Evolutionary conservation across 1,139 yeast species (phyloP).

Genomic region (Eremothecium sinecaudum): DNA sequence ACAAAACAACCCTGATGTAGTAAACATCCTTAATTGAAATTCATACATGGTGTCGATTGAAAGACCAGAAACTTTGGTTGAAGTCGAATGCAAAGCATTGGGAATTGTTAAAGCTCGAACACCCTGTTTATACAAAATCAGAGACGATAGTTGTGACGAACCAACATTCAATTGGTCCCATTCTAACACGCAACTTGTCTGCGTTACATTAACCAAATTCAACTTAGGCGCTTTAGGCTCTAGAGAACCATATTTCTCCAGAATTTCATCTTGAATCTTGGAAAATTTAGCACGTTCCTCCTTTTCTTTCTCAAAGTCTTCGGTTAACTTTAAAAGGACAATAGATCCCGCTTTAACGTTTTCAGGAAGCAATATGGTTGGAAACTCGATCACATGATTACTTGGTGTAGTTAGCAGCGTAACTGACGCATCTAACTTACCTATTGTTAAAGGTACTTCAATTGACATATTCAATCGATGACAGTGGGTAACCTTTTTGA

Average conservation of each 20-base stretch:
- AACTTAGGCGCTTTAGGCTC: slow-evolving; percentile 70
- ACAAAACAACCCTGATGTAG: slow-evolving; percentile 77
- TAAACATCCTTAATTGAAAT: slow-evolving; percentile 71
- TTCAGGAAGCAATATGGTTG: slow-evolving; percentile 82
- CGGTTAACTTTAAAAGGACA: slow-evolving; percentile 74
- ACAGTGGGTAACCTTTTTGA: no score
- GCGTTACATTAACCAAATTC: slow-evolving; percentile 70
- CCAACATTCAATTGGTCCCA: slow-evolving; percentile 88
- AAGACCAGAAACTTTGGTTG: slow-evolving; percentile 84
- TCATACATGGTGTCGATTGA: slow-evolving; percentile 77
- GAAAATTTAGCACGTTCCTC: slow-evolving; percentile 52
- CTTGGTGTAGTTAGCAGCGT: slow-evolving; percentile 85
- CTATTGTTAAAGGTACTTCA: slow-evolving; percentile 79
- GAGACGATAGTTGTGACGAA: slow-evolving; percentile 67
- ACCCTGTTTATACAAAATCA: slow-evolving; percentile 57
- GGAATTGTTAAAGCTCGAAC: slow-evolving; percentile 84
- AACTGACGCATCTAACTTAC: slow-evolving; percentile 89
- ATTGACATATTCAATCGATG: no score
- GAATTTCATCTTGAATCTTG: slow-evolving; percentile 62
- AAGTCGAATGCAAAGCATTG: slow-evolving; percentile 66
- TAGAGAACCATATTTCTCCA: slow-evolving; percentile 60
- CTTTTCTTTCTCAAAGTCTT: slow-evolving; percentile 62
- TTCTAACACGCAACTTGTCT: slow-evolving; percentile 87
- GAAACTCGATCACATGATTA: slow-evolving; percentile 92
- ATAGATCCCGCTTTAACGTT: slow-evolving; percentile 93